phyloP scores from a whole-genome alignment of 257 asterid species.

The Voacanga thouarsii region DNA sequence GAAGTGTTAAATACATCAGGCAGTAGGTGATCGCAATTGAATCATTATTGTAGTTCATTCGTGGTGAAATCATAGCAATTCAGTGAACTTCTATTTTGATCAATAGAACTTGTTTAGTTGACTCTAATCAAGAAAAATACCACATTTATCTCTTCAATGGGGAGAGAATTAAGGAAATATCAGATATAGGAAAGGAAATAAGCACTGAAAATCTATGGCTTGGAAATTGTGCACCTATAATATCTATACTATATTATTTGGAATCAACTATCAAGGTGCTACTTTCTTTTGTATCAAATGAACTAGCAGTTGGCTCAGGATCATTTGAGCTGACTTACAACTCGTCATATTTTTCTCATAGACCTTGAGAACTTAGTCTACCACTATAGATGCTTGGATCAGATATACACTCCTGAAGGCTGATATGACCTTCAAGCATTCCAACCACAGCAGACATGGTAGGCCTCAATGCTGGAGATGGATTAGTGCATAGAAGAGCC shows the following conservation, averaged over 20 bases:
- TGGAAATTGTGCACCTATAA: not conserved
- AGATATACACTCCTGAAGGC: conserved; percentile 35
- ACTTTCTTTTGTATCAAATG: not conserved
- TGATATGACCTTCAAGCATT: conserved; percentile 47
- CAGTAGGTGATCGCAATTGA: no score
- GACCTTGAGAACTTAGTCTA: conserved; percentile 39
- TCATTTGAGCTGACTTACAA: conserved; percentile 21
- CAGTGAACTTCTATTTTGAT: no score
- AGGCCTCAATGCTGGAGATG: conserved; percentile 60
- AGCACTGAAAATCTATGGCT: no score
- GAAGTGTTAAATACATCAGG: no score
- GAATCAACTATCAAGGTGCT: not conserved
- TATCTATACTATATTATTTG: not conserved
- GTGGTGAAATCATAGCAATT: no score
- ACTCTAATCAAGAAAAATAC: no score
- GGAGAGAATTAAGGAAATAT: no score
- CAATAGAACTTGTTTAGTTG: not conserved
- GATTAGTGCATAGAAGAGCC: conserved; percentile 56
- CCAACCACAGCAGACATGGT: conserved; percentile 56
- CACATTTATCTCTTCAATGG: no score
- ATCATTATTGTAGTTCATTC: no score
- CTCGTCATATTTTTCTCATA: conserved; percentile 44
- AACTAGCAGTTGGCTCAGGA: conserved; percentile 10
- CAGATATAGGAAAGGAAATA: no score
- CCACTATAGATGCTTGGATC: conserved; percentile 37